Evolutionary conservation across 345 rosid genomes (phyloP).

Genomic region (Dimocarpus longan): DNA sequence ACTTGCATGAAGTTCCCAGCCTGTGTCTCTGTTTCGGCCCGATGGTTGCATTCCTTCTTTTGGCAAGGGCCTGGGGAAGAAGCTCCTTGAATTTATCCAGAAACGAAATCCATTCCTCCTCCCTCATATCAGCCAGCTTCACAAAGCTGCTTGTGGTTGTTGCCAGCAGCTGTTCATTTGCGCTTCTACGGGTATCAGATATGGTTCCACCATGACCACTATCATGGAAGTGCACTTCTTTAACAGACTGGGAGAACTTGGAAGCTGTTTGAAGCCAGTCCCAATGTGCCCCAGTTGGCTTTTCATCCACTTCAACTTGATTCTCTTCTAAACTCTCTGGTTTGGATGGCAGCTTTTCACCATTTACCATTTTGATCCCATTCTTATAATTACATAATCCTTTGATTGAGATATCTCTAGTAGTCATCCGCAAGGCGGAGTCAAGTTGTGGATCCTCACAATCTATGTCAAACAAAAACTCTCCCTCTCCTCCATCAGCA

Average conservation of each 20-base stretch:
- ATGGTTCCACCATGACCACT: conserved; percentile 23
- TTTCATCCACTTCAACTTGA: conserved; percentile 23
- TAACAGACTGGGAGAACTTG: conserved; percentile 33
- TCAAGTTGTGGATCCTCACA: conserved; percentile 33
- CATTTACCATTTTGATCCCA: too few species aligned
- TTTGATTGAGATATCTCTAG: conserved; percentile 14
- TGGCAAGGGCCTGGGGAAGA: conserved; percentile 46
- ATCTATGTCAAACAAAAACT: conserved; percentile 50
- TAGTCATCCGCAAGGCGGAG: conserved; percentile 17
- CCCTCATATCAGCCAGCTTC: conserved; percentile 52
- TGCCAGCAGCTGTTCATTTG: conserved; percentile 41
- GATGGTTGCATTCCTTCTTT: conserved; percentile 38
- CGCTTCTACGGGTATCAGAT: conserved; percentile 42
- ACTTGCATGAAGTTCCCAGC: conserved; percentile 73
- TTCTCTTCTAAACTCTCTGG: background rate
- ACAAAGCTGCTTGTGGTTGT: conserved; percentile 41
- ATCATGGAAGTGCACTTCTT: conserved; percentile 19
- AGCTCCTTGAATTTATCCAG: conserved; percentile 57
- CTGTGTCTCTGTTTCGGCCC: conserved; percentile 55
- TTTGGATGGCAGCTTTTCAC: too few species aligned
- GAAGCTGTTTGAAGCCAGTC: conserved; percentile 24
- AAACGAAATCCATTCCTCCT: conserved; percentile 51
- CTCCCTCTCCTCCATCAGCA: conserved; percentile 36
- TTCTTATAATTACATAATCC: conserved; percentile 22
- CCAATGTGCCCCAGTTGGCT: background rate